Conservation (phyloP, 202 grass and related monocot genomes). For the Musa balbisiana region DNA sequence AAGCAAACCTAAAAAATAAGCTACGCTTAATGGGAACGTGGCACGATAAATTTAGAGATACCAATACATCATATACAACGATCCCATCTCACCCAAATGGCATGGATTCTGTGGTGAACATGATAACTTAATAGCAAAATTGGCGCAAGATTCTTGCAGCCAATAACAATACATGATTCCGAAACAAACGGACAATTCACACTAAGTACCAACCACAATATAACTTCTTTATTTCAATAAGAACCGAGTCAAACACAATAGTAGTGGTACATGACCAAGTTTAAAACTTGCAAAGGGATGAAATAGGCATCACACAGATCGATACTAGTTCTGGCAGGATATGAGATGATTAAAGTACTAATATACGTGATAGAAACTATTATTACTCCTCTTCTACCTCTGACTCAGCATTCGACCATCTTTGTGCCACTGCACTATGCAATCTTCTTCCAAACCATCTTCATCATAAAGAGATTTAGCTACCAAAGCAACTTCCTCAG, state of each 20-base stretch:
- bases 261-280: background rate
- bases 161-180: no score
- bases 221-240: background rate
- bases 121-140: no score
- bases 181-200: no score
- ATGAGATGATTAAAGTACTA: background rate
- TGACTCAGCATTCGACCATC: conserved; percentile 2
- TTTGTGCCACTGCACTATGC: background rate
- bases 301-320: background rate
- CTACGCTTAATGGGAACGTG: no score
- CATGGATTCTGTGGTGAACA: no score
- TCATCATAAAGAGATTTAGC: conserved; percentile 15
- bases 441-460: background rate
- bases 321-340: background rate
- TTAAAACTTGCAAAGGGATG: background rate
- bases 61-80: no score
- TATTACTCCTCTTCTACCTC: background rate
- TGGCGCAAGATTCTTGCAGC: no score
- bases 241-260: background rate
- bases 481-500: conserved; percentile 15
- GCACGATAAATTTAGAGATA: no score
- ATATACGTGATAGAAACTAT: no score
- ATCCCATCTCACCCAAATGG: no score
- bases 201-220: background rate
- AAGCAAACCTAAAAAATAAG: no score